Base-by-base conservation (phyloP, 2,329 filamentous ascomycete species). In the Rutstroemia sydowiana region DNA sequence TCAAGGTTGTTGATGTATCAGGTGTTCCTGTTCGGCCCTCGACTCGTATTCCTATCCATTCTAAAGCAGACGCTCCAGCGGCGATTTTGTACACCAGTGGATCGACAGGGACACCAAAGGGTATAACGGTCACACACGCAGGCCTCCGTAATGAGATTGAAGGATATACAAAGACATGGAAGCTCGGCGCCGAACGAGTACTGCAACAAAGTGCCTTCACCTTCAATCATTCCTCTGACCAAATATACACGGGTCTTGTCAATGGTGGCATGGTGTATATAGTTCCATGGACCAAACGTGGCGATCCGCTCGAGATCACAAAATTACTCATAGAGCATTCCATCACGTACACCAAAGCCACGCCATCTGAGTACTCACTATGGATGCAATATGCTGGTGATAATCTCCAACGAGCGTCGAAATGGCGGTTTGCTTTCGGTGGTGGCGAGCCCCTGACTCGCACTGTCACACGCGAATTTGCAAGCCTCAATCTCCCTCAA, bases 81-180 rank as follows among this genome's bases (percentile, higher is more conserved):
- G 40, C 23, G 2, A 2, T 42, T 0, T 9, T 85, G 81, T 85
- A 85, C 67, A 95, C 91, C 0, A 95, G 90, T 34, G 91, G 60
- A 10, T 53, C 57, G 2, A 63, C 59, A 18, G 60, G 60, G 34
- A 61, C 40, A 0, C 73, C 73, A 2, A 75, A 75, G 58, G 72
- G 72, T 5, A 66, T 75, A 14, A 34, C 64, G 1, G 53, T 73
- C 11, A 60, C 32, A 1, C 62, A 68, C 41, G 28, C 30, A 3
- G 55, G 48, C 30, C 20, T 66, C 8, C 39, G 46, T 1, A 64
- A 63, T 47, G 32, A 59, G 14, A 53, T 66, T 7, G 59, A 63
- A 31, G 58, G 47, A 16, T 45, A 34, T 14, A 48, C 40, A 16
- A 46, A 40, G 18, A 51, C 20, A 20, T 34, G 42, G 5, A 32